These are phyloP conservation scores for Ganoderma multipileum DNA, from an alignment of 1,284 basidiomycete species.

Conservation along the genomic window DNA sequence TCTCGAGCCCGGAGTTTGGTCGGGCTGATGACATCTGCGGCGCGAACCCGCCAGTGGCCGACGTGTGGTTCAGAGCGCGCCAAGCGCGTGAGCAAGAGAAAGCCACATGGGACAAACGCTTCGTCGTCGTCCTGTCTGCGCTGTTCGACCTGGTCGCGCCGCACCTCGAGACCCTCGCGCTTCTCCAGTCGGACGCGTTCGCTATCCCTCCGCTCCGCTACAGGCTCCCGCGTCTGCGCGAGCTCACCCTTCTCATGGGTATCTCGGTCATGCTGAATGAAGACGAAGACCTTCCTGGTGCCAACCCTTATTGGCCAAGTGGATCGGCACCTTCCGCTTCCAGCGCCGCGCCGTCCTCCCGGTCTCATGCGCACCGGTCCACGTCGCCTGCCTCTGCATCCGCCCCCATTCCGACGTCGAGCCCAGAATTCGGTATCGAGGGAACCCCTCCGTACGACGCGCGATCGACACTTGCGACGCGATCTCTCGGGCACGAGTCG, in stretches of 20 bases:
- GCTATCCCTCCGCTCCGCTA: conserved; percentile 17
- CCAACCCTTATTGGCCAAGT: background rate
- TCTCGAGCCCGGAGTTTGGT: conserved; percentile 12
- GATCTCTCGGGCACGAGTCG: conserved; percentile 1
- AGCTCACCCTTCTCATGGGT: conserved; percentile 30
- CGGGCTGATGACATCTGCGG: conserved; percentile 1
- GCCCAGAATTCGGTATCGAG: background rate
- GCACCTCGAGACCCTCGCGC: conserved; percentile 25
- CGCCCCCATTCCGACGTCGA: background rate
- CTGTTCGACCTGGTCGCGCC: conserved; percentile 22
- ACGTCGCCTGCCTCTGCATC: background rate
- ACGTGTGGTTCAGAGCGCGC: conserved; percentile 23
- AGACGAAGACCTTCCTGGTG: background rate
- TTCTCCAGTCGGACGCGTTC: conserved; percentile 27
- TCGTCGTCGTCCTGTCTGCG: conserved; percentile 18
- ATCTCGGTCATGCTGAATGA: conserved; percentile 24
- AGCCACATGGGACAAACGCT: conserved; percentile 25
- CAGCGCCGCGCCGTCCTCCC: background rate
- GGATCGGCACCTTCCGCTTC: conserved; percentile 1
- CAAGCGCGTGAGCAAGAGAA: conserved; percentile 26
- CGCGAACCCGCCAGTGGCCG: background rate
- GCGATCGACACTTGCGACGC: conserved; percentile 6
- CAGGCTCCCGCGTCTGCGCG: conserved; percentile 23
- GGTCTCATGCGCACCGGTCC: background rate
- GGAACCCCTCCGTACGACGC: background rate